Percentiles rank a stretch among this genome's conserved stretches.
Evolutionary conservation across 352 stramenopile species (phyloP).

Genomic region (Phytophthora pini): DNA sequence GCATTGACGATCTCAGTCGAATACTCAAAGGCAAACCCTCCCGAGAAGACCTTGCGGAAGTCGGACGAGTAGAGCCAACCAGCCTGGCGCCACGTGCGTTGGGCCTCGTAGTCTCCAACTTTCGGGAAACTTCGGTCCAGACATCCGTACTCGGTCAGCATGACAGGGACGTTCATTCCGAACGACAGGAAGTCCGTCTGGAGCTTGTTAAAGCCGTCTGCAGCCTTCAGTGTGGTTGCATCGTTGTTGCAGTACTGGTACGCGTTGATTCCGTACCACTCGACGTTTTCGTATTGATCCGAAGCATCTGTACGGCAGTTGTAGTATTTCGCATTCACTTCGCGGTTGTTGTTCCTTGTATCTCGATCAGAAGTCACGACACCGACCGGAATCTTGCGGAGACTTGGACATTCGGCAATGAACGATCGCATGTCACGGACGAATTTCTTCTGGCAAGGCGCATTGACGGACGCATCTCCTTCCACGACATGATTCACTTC

Average conservation of each 20-base stretch:
- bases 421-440: slow-evolving; percentile 84
- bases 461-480: slow-evolving; percentile 49
- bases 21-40: slow-evolving; percentile 85
- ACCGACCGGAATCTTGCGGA: slow-evolving; percentile 84
- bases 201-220: slow-evolving; percentile 58
- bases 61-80: slow-evolving; percentile 55
- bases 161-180: slow-evolving; percentile 73
- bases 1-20: slow-evolving; percentile 80
- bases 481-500: slow-evolving; percentile 81
- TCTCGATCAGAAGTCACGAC: slow-evolving; percentile 70
- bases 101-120: slow-evolving; percentile 60
- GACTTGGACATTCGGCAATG: slow-evolving; percentile 52
- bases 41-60: slow-evolving; percentile 63
- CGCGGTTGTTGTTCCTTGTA: slow-evolving; percentile 43
- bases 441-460: slow-evolving; percentile 91
- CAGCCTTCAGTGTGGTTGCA: neutral
- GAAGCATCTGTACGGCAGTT: slow-evolving; percentile 70
- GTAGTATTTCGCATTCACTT: slow-evolving; percentile 82
- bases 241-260: slow-evolving; percentile 76
- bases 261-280: slow-evolving; percentile 88
- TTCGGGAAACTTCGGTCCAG: slow-evolving; percentile 67
- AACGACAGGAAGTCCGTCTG: slow-evolving; percentile 57
- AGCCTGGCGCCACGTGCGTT: slow-evolving; percentile 72
- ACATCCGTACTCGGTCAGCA: slow-evolving; percentile 89
- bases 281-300: slow-evolving; percentile 73